Conservation (phyloP, 768 basidiomycete species). For the Candolleomyces aberdarensis region DNA sequence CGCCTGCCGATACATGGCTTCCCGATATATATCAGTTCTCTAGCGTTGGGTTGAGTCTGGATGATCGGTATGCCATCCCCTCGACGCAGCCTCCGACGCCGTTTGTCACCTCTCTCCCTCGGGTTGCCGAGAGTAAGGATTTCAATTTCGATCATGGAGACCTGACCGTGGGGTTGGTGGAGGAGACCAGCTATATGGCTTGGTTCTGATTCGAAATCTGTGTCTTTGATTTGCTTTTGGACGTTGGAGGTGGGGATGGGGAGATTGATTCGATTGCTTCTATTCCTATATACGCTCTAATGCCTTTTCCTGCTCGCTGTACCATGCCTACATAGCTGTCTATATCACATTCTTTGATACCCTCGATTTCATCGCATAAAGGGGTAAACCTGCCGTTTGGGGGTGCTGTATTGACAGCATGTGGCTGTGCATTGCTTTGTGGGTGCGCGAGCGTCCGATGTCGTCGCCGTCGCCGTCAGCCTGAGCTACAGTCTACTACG, state of each 20-base stretch:
- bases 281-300: no score
- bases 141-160: conserved; percentile 66
- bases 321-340: no score
- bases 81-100: conserved; percentile 33
- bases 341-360: no score
- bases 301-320: no score
- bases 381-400: no score
- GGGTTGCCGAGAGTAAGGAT: conserved; percentile 50
- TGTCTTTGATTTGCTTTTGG: no score
- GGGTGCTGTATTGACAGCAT: no score
- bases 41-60: conserved; percentile 37
- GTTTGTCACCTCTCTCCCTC: conserved; percentile 43
- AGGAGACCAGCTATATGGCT: conserved; percentile 65
- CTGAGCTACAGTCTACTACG: background rate
- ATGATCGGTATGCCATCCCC: conserved; percentile 36
- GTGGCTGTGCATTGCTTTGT: no score
- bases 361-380: no score
- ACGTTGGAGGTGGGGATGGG: no score
- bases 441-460: no score
- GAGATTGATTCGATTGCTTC: no score
- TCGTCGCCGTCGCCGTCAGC: background rate
- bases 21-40: conserved; percentile 48
- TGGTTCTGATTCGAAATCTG: conserved; percentile 47
- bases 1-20: conserved; percentile 30
- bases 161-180: conserved; percentile 49